phyloP scores from a whole-genome alignment of 192 early-diverging fungal species.

The Kickxella alabastrina region DNA sequence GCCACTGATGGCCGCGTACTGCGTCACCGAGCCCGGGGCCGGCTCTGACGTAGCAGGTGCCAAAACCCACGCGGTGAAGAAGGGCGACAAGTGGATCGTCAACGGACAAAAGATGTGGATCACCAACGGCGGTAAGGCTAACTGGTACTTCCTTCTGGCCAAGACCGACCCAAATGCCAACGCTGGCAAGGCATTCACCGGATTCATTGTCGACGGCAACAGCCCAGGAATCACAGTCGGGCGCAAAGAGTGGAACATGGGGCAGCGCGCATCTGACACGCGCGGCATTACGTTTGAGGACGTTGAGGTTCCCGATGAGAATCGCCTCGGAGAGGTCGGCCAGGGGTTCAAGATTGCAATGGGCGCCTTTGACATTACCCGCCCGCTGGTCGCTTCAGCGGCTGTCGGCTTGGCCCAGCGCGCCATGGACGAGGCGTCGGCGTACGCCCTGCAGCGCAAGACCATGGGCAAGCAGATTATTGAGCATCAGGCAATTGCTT shows the following conservation, averaged over 20 bases:
- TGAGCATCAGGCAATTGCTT: constrained; percentile 86
- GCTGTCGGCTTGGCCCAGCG: constrained; percentile 89
- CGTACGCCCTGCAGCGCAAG: constrained; percentile 87
- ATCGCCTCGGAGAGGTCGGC: constrained; percentile 66
- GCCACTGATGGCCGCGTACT: constrained; percentile 93
- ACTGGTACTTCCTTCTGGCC: constrained; percentile 97
- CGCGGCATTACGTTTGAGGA: constrained; percentile 85
- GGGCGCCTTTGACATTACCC: constrained; percentile 93
- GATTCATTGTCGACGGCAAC: constrained; percentile 91
- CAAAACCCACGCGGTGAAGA: constrained; percentile 66
- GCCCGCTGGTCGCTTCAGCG: constrained; percentile 83
- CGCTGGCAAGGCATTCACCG: constrained; percentile 87
- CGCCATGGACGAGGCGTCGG: constrained; percentile 88
- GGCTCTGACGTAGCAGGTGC: constrained; percentile 74
- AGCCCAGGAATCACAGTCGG: constrained; percentile 86
- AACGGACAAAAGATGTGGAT: constrained; percentile 98
- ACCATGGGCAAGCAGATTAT: constrained; percentile 91
- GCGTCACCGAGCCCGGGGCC: constrained; percentile 78
- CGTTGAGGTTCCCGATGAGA: constrained; percentile 77
- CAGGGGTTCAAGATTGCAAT: constrained; percentile 97
- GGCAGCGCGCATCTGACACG: constrained; percentile 90
- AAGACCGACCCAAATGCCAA: constrained; percentile 75
- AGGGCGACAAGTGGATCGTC: constrained; percentile 75
- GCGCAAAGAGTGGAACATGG: constrained; percentile 97
- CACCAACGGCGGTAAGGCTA: constrained; percentile 93